phyloP scores from a whole-genome alignment of 2,329 filamentous ascomycete species.

The Rutstroemia sp. region DNA sequence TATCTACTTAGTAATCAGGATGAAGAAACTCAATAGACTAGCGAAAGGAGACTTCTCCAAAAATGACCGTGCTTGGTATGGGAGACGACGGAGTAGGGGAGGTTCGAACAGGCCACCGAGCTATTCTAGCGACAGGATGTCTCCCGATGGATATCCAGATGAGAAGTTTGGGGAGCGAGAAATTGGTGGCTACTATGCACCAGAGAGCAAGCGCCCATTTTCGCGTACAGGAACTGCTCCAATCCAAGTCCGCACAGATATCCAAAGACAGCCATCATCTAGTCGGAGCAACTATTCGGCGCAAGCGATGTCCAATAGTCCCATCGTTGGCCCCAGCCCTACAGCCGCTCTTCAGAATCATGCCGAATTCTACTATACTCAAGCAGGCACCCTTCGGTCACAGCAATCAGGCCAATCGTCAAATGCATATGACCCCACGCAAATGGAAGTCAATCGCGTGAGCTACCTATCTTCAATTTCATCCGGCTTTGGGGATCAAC shows the following conservation, averaged over 20 bases:
- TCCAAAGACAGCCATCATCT: not conserved
- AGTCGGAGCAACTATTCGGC: not conserved
- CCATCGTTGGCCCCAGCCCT: not conserved
- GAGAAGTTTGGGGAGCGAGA: slow-evolving; percentile 3
- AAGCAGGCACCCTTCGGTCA: slow-evolving; percentile 2
- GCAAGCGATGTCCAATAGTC: not conserved
- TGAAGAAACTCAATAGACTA: slow-evolving; percentile 19
- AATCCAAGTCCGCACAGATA: slow-evolving; percentile 3
- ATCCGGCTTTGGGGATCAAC: slow-evolving; percentile 56
- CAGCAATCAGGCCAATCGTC: slow-evolving; percentile 14
- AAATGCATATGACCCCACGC: slow-evolving; percentile 19
- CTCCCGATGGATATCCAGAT: not conserved
- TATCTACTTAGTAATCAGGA: slow-evolving; percentile 22
- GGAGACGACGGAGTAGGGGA: slow-evolving; percentile 18
- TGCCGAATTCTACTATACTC: slow-evolving; percentile 2
- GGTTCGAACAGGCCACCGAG: slow-evolving; percentile 9
- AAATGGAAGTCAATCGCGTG: slow-evolving; percentile 21
- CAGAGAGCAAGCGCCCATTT: not conserved
- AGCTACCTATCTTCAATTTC: slow-evolving; percentile 51
- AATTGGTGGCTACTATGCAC: not conserved
- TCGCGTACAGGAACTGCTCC: not conserved
- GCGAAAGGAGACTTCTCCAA: slow-evolving; percentile 19
- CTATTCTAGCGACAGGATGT: slow-evolving; percentile 1
- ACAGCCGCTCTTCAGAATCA: not conserved
- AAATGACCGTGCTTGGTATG: slow-evolving; percentile 17